phyloP scores from a whole-genome alignment of 83 land plant species.

The Isoetes engelmannii region DNA sequence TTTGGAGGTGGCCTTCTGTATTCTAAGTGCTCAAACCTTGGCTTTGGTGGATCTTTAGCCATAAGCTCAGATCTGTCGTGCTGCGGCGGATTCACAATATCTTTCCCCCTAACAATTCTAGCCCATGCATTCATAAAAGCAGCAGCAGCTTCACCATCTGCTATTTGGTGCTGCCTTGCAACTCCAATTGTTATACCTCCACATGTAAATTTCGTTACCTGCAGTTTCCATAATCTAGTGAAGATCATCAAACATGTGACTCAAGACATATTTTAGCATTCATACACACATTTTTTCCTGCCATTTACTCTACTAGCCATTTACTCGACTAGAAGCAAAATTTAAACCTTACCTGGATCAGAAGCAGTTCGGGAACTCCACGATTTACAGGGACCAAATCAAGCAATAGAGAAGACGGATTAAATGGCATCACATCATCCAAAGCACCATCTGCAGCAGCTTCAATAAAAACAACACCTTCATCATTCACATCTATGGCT shows the following conservation, averaged over 20 bases:
- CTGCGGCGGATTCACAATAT: constrained; percentile 2
- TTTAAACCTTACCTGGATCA: constrained; percentile 27
- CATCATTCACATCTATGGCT: constrained; percentile 34
- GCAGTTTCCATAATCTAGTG: neutral
- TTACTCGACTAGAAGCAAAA: neutral
- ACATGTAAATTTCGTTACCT: constrained; percentile 35
- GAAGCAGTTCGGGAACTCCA: constrained; percentile 32
- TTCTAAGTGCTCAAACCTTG: constrained; percentile 29
- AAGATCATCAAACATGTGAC: neutral
- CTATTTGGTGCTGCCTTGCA: constrained; percentile 41
- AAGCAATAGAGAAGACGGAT: constrained; percentile 27
- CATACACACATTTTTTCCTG: neutral
- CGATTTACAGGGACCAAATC: constrained; percentile 36
- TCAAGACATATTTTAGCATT: no score
- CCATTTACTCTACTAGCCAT: neutral
- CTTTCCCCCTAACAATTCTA: constrained; percentile 15
- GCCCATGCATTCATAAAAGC: constrained; percentile 44
- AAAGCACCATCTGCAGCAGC: constrained; percentile 29
- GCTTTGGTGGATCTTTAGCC: constrained; percentile 33
- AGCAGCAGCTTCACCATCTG: constrained; percentile 38
- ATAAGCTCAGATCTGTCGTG: constrained; percentile 33
- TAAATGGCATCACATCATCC: constrained; percentile 24
- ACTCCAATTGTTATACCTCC: constrained; percentile 36
- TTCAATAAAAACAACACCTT: constrained; percentile 30
- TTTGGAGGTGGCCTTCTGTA: constrained; percentile 29